phyloP scores from a whole-genome alignment of 1,284 basidiomycete species.

The Sanghuangporus sanghuang region DNA sequence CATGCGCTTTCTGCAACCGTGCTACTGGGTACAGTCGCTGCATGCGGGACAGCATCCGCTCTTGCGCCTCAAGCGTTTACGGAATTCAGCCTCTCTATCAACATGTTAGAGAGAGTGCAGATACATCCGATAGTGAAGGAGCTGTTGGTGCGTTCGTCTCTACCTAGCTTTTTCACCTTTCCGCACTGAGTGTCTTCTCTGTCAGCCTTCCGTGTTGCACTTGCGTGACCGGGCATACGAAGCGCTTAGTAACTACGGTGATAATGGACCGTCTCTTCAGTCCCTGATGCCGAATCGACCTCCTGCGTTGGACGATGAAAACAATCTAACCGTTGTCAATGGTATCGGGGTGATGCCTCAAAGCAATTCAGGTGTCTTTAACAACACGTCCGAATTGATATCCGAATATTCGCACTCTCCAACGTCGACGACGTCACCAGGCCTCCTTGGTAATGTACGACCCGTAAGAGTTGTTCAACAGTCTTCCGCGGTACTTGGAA shows the following conservation, averaged over 20 bases:
- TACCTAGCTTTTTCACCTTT: background rate
- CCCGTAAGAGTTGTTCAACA: too few relatives aligned
- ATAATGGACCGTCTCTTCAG: background rate
- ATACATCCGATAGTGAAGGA: slow-evolving; percentile 12
- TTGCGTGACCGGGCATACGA: slow-evolving; percentile 9
- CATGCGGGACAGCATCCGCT: slow-evolving; percentile 13
- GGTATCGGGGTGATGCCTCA: background rate
- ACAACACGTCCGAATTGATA: background rate
- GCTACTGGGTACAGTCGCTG: slow-evolving; percentile 20
- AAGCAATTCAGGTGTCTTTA: background rate
- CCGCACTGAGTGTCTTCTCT: too few relatives aligned
- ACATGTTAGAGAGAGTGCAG: slow-evolving; percentile 19
- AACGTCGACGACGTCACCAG: too few relatives aligned
- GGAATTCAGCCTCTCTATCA: slow-evolving; percentile 20
- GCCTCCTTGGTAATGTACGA: too few relatives aligned
- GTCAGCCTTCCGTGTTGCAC: slow-evolving; percentile 6
- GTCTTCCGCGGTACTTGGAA: too few relatives aligned
- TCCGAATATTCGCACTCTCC: too few relatives aligned
- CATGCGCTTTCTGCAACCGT: slow-evolving; percentile 10
- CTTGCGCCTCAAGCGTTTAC: slow-evolving; percentile 19
- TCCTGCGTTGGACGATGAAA: background rate
- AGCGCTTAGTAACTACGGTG: background rate
- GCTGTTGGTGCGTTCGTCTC: slow-evolving; percentile 1
- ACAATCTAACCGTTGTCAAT: background rate
- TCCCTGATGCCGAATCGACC: background rate